Evolutionary conservation across 225 moss, liverwort and hornwort genomes (phyloP), one percentile per base, ranked within the genome.

Genomic region (Anthoceros angustus): DNA sequence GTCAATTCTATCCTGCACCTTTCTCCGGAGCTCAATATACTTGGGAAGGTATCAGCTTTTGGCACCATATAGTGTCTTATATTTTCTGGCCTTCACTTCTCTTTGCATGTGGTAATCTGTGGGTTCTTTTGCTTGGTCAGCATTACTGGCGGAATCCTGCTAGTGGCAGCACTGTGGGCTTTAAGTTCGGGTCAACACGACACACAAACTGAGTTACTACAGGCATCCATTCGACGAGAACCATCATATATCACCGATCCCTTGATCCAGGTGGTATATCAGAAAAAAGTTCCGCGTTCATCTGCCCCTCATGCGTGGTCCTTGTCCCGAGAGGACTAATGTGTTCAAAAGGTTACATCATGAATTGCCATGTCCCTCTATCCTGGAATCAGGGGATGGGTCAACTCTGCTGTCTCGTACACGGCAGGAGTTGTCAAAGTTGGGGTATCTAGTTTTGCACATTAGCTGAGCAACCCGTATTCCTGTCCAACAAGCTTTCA

Each of bases 211-310:
- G 85, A 88, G 64, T 82, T 79, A 42, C 21, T 79, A 64, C 66
- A 72, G 68, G 3, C 71, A 68, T 60, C 60, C 42, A 71, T 79
- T 64, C 79, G 72, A 21, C 82, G 82, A 41, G 78, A 74, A 67
- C 84, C 79, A 23, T 39, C 78, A 63, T 72, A 79, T 68, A 69
- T 79, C 68, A 78, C 63, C 72, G 85, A 85, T 64, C 86, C 86
- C 68, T 80, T 85, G 66, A 87, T 90, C 64, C 88, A 94, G 90
- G 94, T 90, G 90, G 86, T 87, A 71, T 81, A 78, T 72, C 86
- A 93, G 69, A 84, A 87, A 81, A 79, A 71, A 66, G 49, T 78
- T 67, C 72, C 86, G 76, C 80, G 74, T 67, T 68, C 74, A 71
- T 45, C 70, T 42, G 74, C 78, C 66, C 67, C 86, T 69, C 62